Base-by-base conservation (phyloP, 1,284 basidiomycete genomes). In the Polyporus tsugae region DNA sequence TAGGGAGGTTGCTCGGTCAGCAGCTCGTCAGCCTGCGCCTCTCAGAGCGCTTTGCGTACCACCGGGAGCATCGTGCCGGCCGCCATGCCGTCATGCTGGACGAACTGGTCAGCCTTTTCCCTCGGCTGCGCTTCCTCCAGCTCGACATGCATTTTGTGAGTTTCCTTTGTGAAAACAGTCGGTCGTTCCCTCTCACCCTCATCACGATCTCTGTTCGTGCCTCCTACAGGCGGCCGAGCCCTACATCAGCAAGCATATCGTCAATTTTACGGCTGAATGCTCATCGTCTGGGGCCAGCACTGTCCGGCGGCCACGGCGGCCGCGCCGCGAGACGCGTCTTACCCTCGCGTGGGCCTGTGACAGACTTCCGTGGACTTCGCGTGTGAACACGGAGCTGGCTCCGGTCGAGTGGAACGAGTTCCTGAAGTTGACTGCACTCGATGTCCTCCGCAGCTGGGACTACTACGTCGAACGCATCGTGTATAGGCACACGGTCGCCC, bases 71-170 rank as follows among this genome's bases (percentile, higher is more conserved):
- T 9, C 10, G 46, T 4, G 46, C 9, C 46, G 22, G n/a, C n/a
- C 39, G 19, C 15, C 22, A 38, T 33, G 42, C 42, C 6, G 38
- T 49, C 38, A 57, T 49, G 25, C 38, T 61, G 0, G 62, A 52
- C 17, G 66, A 67, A 13, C 5, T 67, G 17, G 59, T 19, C 9
- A 15, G 19, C 5, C 19, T 25, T 5, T 64, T 67, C 38, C 66
- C 66, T 0, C 33, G 46, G 19, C 13, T 67, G 33, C 62, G 62
- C 33, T 61, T 64, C 62, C n/a, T 67, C 25, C 62, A 67, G 17
- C 49, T 67, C 44, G 62, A 67, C 62, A 46, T 67, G 61, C 33
- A 42, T n/a, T 15, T 52, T 6, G 66, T 67, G 25, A 41, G 66
- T 35, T 38, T 2, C 5, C 15, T 33, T n/a, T 58, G 2, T 36